These are phyloP conservation scores for Arthrocladium fulminans DNA, from an alignment of 2,329 filamentous ascomycete genomes.

Conservation along the genomic window DNA sequence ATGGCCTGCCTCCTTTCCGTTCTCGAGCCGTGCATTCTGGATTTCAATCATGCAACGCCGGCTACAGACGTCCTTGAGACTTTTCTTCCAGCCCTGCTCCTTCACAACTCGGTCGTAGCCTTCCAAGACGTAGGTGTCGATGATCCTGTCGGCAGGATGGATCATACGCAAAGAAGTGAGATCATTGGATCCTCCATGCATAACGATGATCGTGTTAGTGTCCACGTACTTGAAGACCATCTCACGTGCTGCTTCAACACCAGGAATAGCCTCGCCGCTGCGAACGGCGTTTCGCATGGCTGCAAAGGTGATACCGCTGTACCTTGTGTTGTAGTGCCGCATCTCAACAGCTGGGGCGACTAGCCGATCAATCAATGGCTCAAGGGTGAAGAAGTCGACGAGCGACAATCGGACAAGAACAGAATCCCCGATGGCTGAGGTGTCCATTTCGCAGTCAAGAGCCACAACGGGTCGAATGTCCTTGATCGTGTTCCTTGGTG, in stretches of 20 bases:
- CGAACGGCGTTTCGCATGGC: slow-evolving; percentile 33
- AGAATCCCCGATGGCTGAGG: slow-evolving; percentile 33
- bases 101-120: background rate
- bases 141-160: slow-evolving; percentile 29
- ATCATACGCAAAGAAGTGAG: slow-evolving; percentile 42
- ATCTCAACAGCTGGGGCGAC: slow-evolving; percentile 41
- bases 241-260: slow-evolving; percentile 35
- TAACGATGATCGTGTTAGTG: slow-evolving; percentile 41
- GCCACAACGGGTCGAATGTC: slow-evolving; percentile 29
- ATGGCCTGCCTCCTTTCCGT: slow-evolving; percentile 25
- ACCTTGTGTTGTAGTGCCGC: slow-evolving; percentile 43
- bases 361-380: slow-evolving; percentile 43
- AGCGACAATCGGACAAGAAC: slow-evolving; percentile 45
- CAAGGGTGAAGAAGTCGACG: slow-evolving; percentile 43
- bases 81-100: slow-evolving; percentile 2
- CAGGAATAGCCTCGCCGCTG: slow-evolving; percentile 31
- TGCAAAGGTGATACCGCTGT: slow-evolving; percentile 39
- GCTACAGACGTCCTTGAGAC: slow-evolving; percentile 20
- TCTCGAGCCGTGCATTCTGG: slow-evolving; percentile 14
- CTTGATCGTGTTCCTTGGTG: background rate
- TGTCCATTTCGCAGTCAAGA: slow-evolving; percentile 51
- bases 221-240: slow-evolving; percentile 39
- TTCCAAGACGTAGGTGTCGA: slow-evolving; percentile 37
- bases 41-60: slow-evolving; percentile 20
- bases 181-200: slow-evolving; percentile 39